Evolutionary conservation across 148 eudicot genomes (phyloP).

Genomic region (Dianthus caryophyllus): DNA sequence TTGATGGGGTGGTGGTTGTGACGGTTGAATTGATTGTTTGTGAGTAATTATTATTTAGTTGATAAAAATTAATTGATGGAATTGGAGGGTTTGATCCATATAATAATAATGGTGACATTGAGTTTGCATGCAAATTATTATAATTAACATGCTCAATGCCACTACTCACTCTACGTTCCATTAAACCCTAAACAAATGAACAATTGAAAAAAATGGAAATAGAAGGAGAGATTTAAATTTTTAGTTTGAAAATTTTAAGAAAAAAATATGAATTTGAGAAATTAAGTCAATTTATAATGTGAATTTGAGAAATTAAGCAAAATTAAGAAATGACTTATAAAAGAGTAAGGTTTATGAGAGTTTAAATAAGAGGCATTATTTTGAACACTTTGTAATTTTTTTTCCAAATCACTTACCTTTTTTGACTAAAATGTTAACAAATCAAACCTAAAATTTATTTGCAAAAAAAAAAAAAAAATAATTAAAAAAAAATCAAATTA

Average conservation of each 20-base stretch:
- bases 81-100: constrained; percentile 33
- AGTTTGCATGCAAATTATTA: constrained; percentile 21
- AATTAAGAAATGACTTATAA: background rate
- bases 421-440: too few relatives aligned
- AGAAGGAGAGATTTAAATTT: too few relatives aligned
- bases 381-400: too few relatives aligned
- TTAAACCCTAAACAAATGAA: too few relatives aligned
- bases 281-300: too few relatives aligned
- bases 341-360: constrained; percentile 19
- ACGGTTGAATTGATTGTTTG: background rate
- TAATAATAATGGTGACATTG: constrained; percentile 11
- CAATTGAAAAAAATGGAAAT: too few relatives aligned
- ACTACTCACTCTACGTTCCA: constrained; percentile 31
- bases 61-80: constrained; percentile 13
- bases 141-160: constrained; percentile 23
- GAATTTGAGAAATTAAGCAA: constrained; percentile 13
- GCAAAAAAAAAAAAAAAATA: too few relatives aligned
- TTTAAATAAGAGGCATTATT: too few relatives aligned
- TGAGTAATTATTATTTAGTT: background rate
- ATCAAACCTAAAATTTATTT: too few relatives aligned
- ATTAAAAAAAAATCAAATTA: too few relatives aligned
- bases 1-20: constrained; percentile 4
- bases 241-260: background rate
- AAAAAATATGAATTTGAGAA: background rate
- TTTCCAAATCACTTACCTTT: too few relatives aligned